Evolutionary conservation across 176 grass and related monocot genomes (phyloP), one percentile per base, ranked within the genome.

Genomic region (Rhynchospora tenuis): DNA sequence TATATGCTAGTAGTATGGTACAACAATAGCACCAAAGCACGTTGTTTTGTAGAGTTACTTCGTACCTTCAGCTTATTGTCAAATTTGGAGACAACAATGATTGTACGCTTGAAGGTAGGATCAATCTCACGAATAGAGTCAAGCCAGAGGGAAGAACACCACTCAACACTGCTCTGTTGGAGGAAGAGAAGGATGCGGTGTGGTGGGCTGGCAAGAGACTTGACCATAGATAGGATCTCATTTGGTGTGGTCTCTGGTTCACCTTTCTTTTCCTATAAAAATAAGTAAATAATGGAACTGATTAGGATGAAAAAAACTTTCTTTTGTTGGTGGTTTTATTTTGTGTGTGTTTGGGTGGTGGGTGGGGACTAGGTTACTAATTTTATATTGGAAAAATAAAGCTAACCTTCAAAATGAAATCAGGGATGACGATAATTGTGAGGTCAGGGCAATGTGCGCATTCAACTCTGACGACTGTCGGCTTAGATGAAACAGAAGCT

Each of bases 351-450:
- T n/a, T n/a, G n/a, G n/a, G n/a, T n/a, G n/a, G n/a, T n/a, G n/a
- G n/a, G n/a, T n/a, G n/a, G n/a, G n/a, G n/a, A n/a, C n/a, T n/a
- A n/a, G n/a, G n/a, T n/a, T n/a, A n/a, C n/a, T n/a, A n/a, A n/a
- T n/a, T n/a, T n/a, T n/a, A n/a, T n/a, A n/a, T n/a, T n/a, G n/a
- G n/a, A 77, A 56, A 16, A 23, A 56, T 24, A 56, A 77, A 29
- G 17, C 50, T 68, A 14, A 90, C 97, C 93, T 99, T 99, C 75
- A 99, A 90, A 80, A 99, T 89, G 54, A 99, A 99, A 60, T 93
- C 97, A 81, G 97, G 97, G 63, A 91, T 99, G 72, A 96, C 96
- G 46, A 99, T 99, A 79, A 99, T 99, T 83, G 97, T 99, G 81
- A 96, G 97, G 63, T 99, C 96, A 86, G 97, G 97, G 43, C 97